Conservation (phyloP, 345 rosid species). For the Citrus maxima region DNA sequence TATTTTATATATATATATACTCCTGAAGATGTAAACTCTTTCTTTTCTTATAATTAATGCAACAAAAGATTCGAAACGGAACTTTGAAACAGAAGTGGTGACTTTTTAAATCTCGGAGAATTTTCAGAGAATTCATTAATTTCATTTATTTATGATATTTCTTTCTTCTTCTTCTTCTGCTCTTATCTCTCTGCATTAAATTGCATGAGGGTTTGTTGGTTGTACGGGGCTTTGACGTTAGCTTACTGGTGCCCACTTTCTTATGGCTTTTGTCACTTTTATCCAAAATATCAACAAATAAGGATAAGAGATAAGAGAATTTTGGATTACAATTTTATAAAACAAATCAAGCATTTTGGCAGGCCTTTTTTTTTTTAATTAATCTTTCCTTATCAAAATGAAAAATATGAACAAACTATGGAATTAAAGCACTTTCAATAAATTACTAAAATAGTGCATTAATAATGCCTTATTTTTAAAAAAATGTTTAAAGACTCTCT, state of each 20-base stretch:
- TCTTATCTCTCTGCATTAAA: background rate
- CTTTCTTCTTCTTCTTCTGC: background rate
- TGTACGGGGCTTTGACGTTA: background rate
- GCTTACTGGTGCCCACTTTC: background rate
- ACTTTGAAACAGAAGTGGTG: background rate
- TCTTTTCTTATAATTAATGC: background rate
- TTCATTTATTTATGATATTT: too few species aligned
- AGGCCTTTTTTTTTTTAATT: background rate
- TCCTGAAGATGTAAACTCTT: background rate
- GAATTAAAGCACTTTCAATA: background rate
- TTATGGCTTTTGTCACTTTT: background rate
- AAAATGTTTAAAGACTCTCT: background rate
- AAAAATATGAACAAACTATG: background rate
- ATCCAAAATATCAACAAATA: background rate
- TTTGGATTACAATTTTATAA: background rate
- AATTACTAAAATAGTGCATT: background rate
- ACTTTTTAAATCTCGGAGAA: background rate
- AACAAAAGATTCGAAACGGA: background rate
- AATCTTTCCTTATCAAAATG: background rate
- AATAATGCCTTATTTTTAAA: too few species aligned
- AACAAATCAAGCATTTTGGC: background rate
- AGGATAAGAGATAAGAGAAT: background rate
- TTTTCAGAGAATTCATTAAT: background rate
- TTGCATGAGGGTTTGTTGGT: background rate
- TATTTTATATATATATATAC: too few species aligned